A percentile compares a stretch with the other conserved stretches of the same genome.
Conservation (phyloP, 768 basidiomycete genomes). For the Auriscalpium vulgare region DNA sequence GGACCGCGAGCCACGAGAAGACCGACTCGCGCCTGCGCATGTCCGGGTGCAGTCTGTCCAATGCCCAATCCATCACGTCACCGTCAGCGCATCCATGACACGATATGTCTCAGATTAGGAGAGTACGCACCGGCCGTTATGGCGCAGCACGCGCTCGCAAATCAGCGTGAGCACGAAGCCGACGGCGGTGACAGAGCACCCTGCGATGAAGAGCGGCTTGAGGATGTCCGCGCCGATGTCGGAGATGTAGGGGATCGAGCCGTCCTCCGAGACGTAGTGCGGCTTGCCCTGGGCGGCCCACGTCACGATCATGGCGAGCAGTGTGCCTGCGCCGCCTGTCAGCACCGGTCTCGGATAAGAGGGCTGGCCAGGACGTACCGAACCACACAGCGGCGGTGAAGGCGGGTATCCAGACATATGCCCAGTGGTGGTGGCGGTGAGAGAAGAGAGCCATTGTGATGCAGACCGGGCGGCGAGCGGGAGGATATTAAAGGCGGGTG, state of each 20-base stretch:
- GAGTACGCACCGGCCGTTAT: slow-evolving; percentile 45
- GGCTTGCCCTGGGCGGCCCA: slow-evolving; percentile 64
- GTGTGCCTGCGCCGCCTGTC: slow-evolving; percentile 31
- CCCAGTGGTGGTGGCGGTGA: slow-evolving; percentile 39
- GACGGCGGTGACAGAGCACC: slow-evolving; percentile 54
- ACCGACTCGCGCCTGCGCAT: slow-evolving; percentile 50
- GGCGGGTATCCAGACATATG: slow-evolving; percentile 58
- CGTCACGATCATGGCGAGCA: slow-evolving; percentile 63
- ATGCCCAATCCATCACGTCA: background rate
- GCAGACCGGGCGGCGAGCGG: background rate
- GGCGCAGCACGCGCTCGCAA: slow-evolving; percentile 57
- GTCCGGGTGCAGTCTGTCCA: slow-evolving; percentile 45
- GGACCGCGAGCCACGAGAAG: slow-evolving; percentile 48
- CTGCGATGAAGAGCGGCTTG: slow-evolving; percentile 69
- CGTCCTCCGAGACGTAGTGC: slow-evolving; percentile 46
- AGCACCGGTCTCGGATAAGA: background rate
- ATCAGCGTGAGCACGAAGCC: slow-evolving; percentile 53
- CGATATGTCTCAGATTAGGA: background rate
- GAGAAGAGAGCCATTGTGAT: slow-evolving; percentile 12
- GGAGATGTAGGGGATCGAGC: slow-evolving; percentile 64
- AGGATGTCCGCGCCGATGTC: slow-evolving; percentile 67
- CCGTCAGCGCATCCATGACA: background rate
- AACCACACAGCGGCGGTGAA: slow-evolving; percentile 61
- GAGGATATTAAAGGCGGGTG: background rate
- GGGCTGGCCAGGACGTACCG: slow-evolving; percentile 26